phyloP scores from a whole-genome alignment of 2,329 filamentous ascomycete species.

The Colletotrichum sp. region DNA sequence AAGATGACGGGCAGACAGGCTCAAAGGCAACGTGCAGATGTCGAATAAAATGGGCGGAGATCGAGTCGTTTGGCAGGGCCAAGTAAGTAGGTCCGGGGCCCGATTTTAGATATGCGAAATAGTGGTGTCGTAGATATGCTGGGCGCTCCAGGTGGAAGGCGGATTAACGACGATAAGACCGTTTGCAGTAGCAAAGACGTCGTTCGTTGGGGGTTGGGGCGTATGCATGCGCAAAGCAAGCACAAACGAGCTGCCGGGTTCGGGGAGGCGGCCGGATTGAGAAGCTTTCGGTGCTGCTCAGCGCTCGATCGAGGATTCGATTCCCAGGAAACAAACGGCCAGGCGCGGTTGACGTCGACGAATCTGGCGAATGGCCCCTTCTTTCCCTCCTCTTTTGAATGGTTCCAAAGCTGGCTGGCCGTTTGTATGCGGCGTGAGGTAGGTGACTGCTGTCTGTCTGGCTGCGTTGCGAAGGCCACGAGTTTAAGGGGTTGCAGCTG shows the following conservation, averaged over 20 bases:
- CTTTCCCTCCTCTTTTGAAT: constrained; percentile 10
- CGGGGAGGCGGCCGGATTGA: constrained; percentile 3
- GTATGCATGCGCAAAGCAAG: constrained; percentile 9
- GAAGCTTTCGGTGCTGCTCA: background rate
- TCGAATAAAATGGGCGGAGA: background rate
- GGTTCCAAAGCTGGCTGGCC: background rate
- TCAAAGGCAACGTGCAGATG: background rate
- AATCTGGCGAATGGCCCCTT: background rate
- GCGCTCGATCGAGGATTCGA: background rate
- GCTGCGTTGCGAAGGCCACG: background rate
- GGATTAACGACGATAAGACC: background rate
- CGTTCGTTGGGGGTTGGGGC: background rate
- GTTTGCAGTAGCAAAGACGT: constrained; percentile 13
- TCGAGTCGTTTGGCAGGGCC: background rate
- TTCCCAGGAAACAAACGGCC: background rate
- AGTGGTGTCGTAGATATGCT: background rate
- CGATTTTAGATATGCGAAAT: constrained; percentile 11
- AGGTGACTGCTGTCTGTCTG: background rate
- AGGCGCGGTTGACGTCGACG: background rate
- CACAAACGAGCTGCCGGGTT: constrained; percentile 8
- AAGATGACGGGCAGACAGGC: background rate
- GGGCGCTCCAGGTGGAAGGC: constrained; percentile 1
- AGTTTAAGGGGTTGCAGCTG: constrained; percentile 19
- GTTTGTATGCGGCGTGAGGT: background rate
- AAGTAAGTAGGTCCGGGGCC: background rate